These are phyloP conservation scores for Berberis vulgaris DNA, from an alignment of 164 flowering plant species.

Conservation along the genomic window DNA sequence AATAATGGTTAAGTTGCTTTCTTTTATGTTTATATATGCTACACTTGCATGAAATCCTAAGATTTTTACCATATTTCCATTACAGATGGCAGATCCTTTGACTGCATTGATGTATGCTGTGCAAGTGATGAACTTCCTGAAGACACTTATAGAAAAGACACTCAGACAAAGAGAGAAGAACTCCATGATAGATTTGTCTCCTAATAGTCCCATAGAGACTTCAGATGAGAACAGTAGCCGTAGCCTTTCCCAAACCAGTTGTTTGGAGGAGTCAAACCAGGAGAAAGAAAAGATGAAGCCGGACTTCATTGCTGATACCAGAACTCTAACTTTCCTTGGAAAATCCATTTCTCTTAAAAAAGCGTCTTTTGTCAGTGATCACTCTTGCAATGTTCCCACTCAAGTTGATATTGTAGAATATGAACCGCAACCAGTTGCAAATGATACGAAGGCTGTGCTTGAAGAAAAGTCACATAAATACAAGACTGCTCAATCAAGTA, in stretches of 20 bases:
- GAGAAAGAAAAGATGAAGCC: slow-evolving; percentile 30
- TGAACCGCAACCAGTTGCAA: not conserved
- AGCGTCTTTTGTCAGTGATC: not conserved
- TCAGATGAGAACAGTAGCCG: slow-evolving; percentile 44
- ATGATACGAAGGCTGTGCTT: no score
- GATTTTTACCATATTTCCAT: not conserved
- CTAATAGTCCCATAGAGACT: slow-evolving; percentile 33
- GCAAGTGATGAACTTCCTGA: no score
- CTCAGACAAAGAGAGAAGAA: slow-evolving; percentile 57
- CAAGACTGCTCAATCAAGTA: no score
- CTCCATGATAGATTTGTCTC: slow-evolving; percentile 26
- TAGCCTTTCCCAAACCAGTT: slow-evolving; percentile 33
- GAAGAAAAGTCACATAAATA: no score
- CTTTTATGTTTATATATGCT: no score
- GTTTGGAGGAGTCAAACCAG: slow-evolving; percentile 4
- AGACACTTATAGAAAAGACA: slow-evolving; percentile 42
- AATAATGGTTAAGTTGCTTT: no score
- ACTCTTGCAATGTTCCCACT: slow-evolving; percentile 14
- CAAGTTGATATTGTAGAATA: slow-evolving; percentile 8
- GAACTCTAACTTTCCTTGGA: slow-evolving; percentile 24
- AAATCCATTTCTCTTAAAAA: slow-evolving; percentile 8
- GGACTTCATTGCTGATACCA: slow-evolving; percentile 11
- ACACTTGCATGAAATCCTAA: no score
- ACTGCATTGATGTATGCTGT: slow-evolving; percentile 39
- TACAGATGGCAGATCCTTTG: slow-evolving; percentile 87